A percentile compares a stretch with the other conserved stretches of the same genome.
Conservation (phyloP, 2,329 filamentous ascomycete species). For the Myotisia sp. region DNA sequence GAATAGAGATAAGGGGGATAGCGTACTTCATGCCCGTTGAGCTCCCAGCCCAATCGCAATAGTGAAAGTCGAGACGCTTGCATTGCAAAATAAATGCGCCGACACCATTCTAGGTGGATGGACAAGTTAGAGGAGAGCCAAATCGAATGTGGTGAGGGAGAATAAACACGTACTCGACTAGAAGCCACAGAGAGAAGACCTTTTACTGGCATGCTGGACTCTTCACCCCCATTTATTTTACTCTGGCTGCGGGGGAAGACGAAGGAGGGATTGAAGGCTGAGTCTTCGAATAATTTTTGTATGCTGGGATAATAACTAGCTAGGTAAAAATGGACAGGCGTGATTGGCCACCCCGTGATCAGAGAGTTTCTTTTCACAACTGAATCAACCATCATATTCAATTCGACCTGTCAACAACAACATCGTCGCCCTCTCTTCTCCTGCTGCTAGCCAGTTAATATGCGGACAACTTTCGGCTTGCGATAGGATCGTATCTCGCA, state of each 20-base stretch:
- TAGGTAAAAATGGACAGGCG: too few species aligned
- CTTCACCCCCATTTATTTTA: neutral
- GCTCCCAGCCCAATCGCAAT: constrained; percentile 91
- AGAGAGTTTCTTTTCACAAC: too few species aligned
- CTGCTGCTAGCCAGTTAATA: too few species aligned
- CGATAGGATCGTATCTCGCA: too few species aligned
- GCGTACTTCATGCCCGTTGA: constrained; percentile 86
- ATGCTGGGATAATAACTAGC: too few species aligned
- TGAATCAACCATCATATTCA: too few species aligned
- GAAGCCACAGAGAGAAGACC: constrained; percentile 41
- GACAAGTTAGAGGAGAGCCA: constrained; percentile 5
- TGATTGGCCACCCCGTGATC: too few species aligned
- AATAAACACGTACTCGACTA: constrained; percentile 36
- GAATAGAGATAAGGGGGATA: constrained; percentile 2
- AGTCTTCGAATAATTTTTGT: neutral
- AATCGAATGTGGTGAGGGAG: neutral
- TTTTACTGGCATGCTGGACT: constrained; percentile 29
- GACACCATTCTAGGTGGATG: constrained; percentile 63
- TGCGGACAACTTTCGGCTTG: too few species aligned
- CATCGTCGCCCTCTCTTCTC: too few species aligned
- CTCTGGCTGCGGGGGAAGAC: constrained; percentile 4
- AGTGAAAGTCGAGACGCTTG: constrained; percentile 89
- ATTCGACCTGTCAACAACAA: too few species aligned
- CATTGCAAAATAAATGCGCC: constrained; percentile 96
- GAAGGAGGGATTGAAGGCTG: neutral